These are phyloP conservation scores for Melaleuca quinquenervia DNA, from an alignment of 345 rosid species.

Conservation along the genomic window DNA sequence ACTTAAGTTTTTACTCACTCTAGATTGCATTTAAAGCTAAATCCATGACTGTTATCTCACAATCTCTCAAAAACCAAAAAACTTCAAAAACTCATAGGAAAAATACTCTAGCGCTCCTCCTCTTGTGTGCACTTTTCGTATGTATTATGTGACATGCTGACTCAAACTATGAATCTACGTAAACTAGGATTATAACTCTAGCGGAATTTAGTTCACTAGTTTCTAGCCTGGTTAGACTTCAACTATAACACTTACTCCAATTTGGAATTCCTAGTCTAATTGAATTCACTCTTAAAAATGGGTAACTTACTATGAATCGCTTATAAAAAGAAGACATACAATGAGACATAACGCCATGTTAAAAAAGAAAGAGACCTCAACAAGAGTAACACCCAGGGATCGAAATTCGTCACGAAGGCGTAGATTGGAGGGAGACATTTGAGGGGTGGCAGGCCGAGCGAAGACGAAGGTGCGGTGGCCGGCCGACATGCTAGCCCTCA, in stretches of 20 bases:
- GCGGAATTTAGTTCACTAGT: background rate
- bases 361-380: background rate
- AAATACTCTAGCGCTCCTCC: background rate
- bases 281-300: background rate
- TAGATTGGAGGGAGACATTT: background rate
- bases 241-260: background rate
- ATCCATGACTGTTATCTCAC: background rate
- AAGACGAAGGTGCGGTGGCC: constrained; percentile 21
- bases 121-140: background rate
- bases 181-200: background rate
- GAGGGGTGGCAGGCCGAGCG: constrained; percentile 11
- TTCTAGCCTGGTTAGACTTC: background rate
- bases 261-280: background rate
- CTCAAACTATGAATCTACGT: background rate
- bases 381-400: constrained; percentile 15
- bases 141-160: background rate
- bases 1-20: background rate
- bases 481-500: constrained; percentile 13
- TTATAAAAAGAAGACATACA: background rate
- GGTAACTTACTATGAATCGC: background rate
- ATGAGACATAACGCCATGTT: background rate
- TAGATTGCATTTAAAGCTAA: background rate
- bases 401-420: constrained; percentile 5
- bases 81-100: background rate
- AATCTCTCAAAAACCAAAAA: background rate